Conservation (phyloP, 495 filamentous ascomycete genomes). For the Bombardia bombarda region DNA sequence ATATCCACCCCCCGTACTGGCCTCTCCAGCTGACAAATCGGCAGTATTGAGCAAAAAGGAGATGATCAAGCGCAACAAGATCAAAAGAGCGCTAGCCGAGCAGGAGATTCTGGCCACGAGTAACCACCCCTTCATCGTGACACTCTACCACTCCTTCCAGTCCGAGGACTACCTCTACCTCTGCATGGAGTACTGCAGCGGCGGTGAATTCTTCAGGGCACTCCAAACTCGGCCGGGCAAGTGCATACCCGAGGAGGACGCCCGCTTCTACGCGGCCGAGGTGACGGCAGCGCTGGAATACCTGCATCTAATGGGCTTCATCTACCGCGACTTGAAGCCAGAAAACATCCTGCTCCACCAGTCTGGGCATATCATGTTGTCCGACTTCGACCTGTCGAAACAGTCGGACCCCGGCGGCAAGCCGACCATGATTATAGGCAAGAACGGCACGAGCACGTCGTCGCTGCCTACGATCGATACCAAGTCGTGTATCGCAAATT, state of each 20-base stretch:
- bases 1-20: not conserved
- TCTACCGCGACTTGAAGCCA: conserved; percentile 95
- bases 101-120: conserved; percentile 97
- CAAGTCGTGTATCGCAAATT: conserved; percentile 96
- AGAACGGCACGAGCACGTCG: conserved; percentile 68
- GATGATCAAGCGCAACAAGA: conserved; percentile 99
- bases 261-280: conserved; percentile 94
- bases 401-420: conserved; percentile 94
- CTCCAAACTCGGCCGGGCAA: conserved; percentile 95
- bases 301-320: conserved; percentile 98
- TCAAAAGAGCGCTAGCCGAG: conserved; percentile 94
- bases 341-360: conserved; percentile 98
- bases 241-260: conserved; percentile 93
- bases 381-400: conserved; percentile 96
- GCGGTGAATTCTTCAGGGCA: conserved; percentile 95
- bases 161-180: conserved; percentile 97
- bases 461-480: conserved; percentile 93
- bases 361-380: conserved; percentile 98
- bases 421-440: conserved; percentile 92
- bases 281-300: conserved; percentile 98
- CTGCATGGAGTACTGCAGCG: conserved; percentile 99
- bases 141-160: conserved; percentile 96
- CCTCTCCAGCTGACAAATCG: conserved; percentile 24
- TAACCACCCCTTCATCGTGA: conserved; percentile 98
- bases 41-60: conserved; percentile 97